Percentiles rank a stretch among this genome's conserved stretches.
phyloP scores from a whole-genome alignment of 2,329 filamentous ascomycete genomes.

The Phialocephala subalpina region DNA sequence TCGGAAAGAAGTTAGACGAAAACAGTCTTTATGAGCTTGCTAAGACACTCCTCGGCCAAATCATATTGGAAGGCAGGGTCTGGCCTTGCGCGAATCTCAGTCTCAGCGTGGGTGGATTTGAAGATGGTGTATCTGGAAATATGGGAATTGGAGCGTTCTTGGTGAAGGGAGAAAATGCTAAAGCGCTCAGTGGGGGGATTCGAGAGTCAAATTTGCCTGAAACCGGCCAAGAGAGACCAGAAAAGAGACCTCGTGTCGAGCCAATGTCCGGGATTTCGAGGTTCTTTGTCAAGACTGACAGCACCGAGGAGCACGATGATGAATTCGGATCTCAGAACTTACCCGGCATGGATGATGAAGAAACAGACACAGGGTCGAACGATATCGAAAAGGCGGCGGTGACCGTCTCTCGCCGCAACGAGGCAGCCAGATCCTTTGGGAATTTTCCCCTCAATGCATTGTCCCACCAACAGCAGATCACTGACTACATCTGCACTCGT shows the following conservation, averaged over 20 bases:
- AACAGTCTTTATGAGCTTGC: slow-evolving; percentile 76
- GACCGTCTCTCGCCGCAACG: slow-evolving; percentile 30
- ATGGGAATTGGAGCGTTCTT: slow-evolving; percentile 87
- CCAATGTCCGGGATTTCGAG: slow-evolving; percentile 37
- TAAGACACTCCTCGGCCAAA: slow-evolving; percentile 78
- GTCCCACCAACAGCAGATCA: slow-evolving; percentile 47
- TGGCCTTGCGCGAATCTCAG: slow-evolving; percentile 96
- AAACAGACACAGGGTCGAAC: slow-evolving; percentile 20
- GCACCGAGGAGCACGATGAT: slow-evolving; percentile 40
- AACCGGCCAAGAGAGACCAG: slow-evolving; percentile 36
- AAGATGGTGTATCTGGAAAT: slow-evolving; percentile 85
- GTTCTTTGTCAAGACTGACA: slow-evolving; percentile 42
- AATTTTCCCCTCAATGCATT: slow-evolving; percentile 34
- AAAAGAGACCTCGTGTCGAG: slow-evolving; percentile 44
- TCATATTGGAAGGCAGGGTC: slow-evolving; percentile 77
- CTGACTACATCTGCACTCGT: slow-evolving; percentile 62
- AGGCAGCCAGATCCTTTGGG: slow-evolving; percentile 42
- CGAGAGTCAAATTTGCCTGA: slow-evolving; percentile 28
- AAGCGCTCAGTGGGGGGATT: slow-evolving; percentile 52
- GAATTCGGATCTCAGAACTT: slow-evolving; percentile 40
- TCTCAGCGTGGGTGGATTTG: slow-evolving; percentile 89
- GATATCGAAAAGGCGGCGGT: slow-evolving; percentile 24
- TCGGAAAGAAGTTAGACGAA: slow-evolving; percentile 78
- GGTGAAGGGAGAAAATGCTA: slow-evolving; percentile 75
- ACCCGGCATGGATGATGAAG: slow-evolving; percentile 28